Base-by-base conservation (phyloP, 306 rosid genomes). In the Acacia crassicarpa region DNA sequence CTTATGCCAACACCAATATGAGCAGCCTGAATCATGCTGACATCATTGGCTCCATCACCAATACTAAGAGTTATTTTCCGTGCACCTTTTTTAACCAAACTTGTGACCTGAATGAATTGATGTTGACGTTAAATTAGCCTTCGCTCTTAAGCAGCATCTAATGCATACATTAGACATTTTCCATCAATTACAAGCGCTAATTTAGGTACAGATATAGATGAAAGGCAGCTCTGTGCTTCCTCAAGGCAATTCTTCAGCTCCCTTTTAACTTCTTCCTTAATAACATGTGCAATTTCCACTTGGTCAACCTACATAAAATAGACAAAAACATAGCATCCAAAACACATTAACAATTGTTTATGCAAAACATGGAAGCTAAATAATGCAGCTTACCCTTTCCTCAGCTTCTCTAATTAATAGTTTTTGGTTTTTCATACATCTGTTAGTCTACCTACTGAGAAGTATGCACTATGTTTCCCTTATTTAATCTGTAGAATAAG, bases 101-200 rank as follows among this genome's bases (percentile, higher is more conserved):
- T 91, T 30, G 95, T 91, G 63, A 91, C 95, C 95, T 91, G 83
- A 70, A 81, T 48, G 46, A 16, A 78, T 19, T 33, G 38, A 51
- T 20, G 8, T 66, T 27, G 27, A 46, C 23, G 30, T 5, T 43
- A 22, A 45, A 77, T 5, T 16, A 63, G 73, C 73, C 33, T 45
- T 20, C 88, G 89, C 96, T 77, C 97, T 87, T 81, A 93, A 87
- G 86, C 83, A 71, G 93, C 92, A 80, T 93, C 97, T 82, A 93
- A 84, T 63, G 97, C 97, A 87, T 93, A 93, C 96, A 89, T 93
- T 91, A 93, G 81, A 84, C 97, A 93, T 78, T 93, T 91, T 74
- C 97, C 96, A 87, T 93, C 97, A 76, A 93, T 93, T 59, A 93
- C 90, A 72, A 93, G 94, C 43, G 97, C 92, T 77, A 93, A 83